Base-by-base conservation (phyloP, 208 protist genomes). In the Crithidia fasciculata region DNA sequence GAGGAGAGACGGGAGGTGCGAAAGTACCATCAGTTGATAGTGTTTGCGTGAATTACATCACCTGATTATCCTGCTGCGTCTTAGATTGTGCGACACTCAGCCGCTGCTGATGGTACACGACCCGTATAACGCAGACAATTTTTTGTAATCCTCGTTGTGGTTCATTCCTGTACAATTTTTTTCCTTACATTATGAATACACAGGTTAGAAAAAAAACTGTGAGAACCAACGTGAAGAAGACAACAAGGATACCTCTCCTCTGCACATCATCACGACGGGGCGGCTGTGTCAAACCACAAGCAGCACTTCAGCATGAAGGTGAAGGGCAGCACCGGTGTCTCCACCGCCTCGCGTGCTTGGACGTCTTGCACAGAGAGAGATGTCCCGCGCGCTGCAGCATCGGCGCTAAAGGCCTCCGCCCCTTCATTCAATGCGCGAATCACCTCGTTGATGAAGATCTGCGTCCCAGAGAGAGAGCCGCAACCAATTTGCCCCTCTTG, bases 261-360 rank as follows among this genome's bases (percentile, higher is more conserved):
- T 47, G 15, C 57, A 49, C 6, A 8, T 18, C 6, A 16, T 3
- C 12, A 60, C 8, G 63, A 43, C 5, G 61, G 61, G 0, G 68
- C 15, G 13, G 74, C 60, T n/a, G 67, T 78, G 45, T 78, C 57
- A 72, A 95, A 97, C 92, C 92, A 97, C 19, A 97, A 50, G 58
- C 90, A 97, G 73, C 84, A 86, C 69, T 97, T 97, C 2, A 97
- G 79, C 90, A 97, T 95, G 78, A 95, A 97, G 28, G 92, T 95
- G 74, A 93, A 97, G 9, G 92, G 92, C 4, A 97, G 43, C 37
- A 97, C 92, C 1, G 92, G 92, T 7, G 19, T 72, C 39, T 81
- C 81, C 2, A 89, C 56, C 0, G 40, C 57, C 36, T 78, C 61
- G 6, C 76, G 76, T 7, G 71, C 53, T n/a, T 85, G 74, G 2